Conservation (phyloP, 78 protist species). For the Dictyostelium purpureum region DNA sequence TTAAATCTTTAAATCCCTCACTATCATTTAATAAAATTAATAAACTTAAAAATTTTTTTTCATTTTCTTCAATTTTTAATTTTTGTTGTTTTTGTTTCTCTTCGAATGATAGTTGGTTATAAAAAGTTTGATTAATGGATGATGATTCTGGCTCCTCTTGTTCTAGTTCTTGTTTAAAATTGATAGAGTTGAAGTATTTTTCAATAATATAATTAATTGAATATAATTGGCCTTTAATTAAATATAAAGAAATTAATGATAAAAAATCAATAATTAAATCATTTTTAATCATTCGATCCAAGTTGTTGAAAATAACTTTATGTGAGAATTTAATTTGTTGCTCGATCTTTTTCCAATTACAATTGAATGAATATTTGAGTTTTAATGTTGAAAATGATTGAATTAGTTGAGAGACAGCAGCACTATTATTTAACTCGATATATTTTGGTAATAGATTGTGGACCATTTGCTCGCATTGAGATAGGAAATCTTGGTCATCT, state of each 20-base stretch:
- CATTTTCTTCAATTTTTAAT: too few relatives aligned
- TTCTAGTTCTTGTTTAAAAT: too few relatives aligned
- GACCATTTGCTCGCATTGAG: slow-evolving; percentile 8
- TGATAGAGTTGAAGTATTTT: background rate
- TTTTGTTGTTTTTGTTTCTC: too few relatives aligned
- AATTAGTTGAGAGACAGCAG: background rate
- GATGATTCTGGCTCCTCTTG: too few relatives aligned
- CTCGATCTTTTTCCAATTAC: background rate
- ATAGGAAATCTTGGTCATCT: background rate
- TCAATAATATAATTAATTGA: background rate
- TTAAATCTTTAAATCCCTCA: too few relatives aligned
- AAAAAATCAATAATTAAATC: background rate
- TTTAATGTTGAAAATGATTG: background rate
- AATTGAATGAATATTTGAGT: background rate
- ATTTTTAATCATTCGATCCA: background rate
- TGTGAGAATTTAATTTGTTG: background rate
- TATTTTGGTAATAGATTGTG: background rate
- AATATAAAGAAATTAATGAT: background rate
- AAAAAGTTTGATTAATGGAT: too few relatives aligned
- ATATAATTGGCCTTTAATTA: slow-evolving; percentile 1
- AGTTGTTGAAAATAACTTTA: background rate
- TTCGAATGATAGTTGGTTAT: too few relatives aligned
- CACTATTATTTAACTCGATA: background rate
- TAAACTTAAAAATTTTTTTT: too few relatives aligned
- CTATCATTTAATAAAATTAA: too few relatives aligned